phyloP scores from a whole-genome alignment of 2,329 filamentous ascomycete genomes.

The Colletotrichum limetticola region DNA sequence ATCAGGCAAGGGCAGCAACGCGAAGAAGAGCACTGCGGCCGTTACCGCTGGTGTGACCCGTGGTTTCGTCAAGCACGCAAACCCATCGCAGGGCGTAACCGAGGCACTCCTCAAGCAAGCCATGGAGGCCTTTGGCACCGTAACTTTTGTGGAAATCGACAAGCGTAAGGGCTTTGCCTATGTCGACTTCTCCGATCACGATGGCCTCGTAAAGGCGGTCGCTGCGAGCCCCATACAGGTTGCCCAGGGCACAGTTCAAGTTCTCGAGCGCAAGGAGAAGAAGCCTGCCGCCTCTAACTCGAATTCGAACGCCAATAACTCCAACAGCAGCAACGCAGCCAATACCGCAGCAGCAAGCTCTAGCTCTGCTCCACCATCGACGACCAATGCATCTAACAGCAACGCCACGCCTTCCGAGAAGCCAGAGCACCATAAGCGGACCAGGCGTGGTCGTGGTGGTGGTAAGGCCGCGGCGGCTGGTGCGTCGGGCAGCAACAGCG shows the following conservation, averaged over 20 bases:
- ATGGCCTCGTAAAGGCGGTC: slow-evolving; percentile 80
- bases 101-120: slow-evolving; percentile 81
- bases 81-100: slow-evolving; percentile 91
- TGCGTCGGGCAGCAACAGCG: slow-evolving; percentile 21
- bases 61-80: slow-evolving; percentile 84
- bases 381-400: background rate
- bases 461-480: slow-evolving; percentile 32
- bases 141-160: slow-evolving; percentile 89
- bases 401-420: slow-evolving; percentile 33
- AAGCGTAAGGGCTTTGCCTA: slow-evolving; percentile 96
- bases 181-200: slow-evolving; percentile 83
- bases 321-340: slow-evolving; percentile 4
- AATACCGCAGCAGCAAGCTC: slow-evolving; percentile 13
- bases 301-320: slow-evolving; percentile 4
- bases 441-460: slow-evolving; percentile 40
- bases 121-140: slow-evolving; percentile 77
- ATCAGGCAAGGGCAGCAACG: slow-evolving; percentile 31
- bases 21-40: slow-evolving; percentile 45
- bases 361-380: slow-evolving; percentile 14
- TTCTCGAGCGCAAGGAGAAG: slow-evolving; percentile 82
- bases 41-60: slow-evolving; percentile 65
- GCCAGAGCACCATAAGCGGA: slow-evolving; percentile 37
- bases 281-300: slow-evolving; percentile 43
- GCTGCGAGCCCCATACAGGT: slow-evolving; percentile 84
- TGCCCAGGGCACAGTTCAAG: slow-evolving; percentile 86